Evolutionary conservation across 1,284 basidiomycete genomes (phyloP).

Genomic region (Psilocybe mexicana): DNA sequence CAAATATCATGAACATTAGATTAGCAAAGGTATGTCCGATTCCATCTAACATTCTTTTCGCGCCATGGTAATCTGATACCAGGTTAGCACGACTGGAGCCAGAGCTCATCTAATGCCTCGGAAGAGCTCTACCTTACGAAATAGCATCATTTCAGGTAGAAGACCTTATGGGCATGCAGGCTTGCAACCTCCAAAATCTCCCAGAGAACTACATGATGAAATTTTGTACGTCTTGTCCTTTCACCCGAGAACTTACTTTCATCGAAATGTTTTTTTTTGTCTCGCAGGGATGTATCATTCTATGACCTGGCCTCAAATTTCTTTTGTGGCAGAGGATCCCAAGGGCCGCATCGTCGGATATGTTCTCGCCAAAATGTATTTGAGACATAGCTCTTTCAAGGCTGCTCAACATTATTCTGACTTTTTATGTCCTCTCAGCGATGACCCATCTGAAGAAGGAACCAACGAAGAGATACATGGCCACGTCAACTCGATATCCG

Average conservation of each 20-base stretch:
- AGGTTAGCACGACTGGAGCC: constrained; percentile 15
- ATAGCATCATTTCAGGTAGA: constrained; percentile 43
- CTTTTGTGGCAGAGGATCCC: constrained; percentile 91
- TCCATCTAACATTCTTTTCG: constrained; percentile 1
- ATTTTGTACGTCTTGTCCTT: constrained; percentile 65
- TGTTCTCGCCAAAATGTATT: constrained; percentile 91
- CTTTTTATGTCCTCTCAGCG: constrained; percentile 21
- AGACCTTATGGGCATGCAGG: constrained; percentile 82
- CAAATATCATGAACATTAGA: constrained; percentile 30
- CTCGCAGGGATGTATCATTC: constrained; percentile 82
- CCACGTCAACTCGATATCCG: constrained; percentile 91
- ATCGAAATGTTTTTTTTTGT: too few species aligned
- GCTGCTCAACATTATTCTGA: background rate
- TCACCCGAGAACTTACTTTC: background rate
- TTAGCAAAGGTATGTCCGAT: constrained; percentile 29
- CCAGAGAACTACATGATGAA: constrained; percentile 88
- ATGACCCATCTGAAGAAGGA: constrained; percentile 65
- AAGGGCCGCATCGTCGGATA: constrained; percentile 92
- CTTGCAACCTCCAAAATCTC: constrained; percentile 79
- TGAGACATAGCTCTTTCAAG: constrained; percentile 5
- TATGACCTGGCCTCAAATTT: constrained; percentile 91
- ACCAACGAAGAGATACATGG: constrained; percentile 64
- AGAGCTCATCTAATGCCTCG: background rate
- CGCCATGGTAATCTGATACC: constrained; percentile 21
- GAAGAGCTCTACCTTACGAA: constrained; percentile 3